These are phyloP conservation scores for Trypanosoma avium DNA, from an alignment of 208 protist species.

Conservation along the genomic window DNA sequence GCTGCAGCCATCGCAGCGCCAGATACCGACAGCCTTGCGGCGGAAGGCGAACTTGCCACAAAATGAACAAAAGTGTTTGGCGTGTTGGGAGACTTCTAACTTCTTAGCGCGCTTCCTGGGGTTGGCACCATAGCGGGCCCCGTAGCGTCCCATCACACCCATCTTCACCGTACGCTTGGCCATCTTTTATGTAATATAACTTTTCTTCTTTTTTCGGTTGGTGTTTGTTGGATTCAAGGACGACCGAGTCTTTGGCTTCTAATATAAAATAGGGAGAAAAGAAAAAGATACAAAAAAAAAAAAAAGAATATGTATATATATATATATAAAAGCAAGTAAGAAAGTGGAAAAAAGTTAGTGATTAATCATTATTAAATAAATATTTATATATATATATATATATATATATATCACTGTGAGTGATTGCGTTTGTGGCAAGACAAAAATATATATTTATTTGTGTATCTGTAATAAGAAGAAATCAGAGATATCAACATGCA, in stretches of 20 bases:
- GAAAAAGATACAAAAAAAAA: slow-evolving; percentile 15
- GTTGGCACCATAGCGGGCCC: slow-evolving; percentile 99
- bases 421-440: too few species aligned
- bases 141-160: slow-evolving; percentile 99
- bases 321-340: slow-evolving; percentile 7
- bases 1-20: slow-evolving; percentile 97
- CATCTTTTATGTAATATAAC: too few species aligned
- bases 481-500: background rate
- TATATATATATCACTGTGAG: too few species aligned
- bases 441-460: too few species aligned
- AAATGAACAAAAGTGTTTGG: slow-evolving; percentile 98
- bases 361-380: too few species aligned
- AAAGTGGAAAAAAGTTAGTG: background rate
- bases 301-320: background rate
- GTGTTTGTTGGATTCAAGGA: too few species aligned
- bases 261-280: slow-evolving; percentile 3
- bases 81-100: slow-evolving; percentile 98
- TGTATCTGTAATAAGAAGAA: background rate
- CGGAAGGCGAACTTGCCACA: slow-evolving; percentile 98
- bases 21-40: slow-evolving; percentile 98
- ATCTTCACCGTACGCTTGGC: slow-evolving; percentile 99
- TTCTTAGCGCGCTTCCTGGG: slow-evolving; percentile 99
- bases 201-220: too few species aligned
- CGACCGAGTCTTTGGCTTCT: too few species aligned
- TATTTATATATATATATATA: too few species aligned